Base-by-base conservation (phyloP, 176 grass and related monocot genomes). In the Typha latifolia region DNA sequence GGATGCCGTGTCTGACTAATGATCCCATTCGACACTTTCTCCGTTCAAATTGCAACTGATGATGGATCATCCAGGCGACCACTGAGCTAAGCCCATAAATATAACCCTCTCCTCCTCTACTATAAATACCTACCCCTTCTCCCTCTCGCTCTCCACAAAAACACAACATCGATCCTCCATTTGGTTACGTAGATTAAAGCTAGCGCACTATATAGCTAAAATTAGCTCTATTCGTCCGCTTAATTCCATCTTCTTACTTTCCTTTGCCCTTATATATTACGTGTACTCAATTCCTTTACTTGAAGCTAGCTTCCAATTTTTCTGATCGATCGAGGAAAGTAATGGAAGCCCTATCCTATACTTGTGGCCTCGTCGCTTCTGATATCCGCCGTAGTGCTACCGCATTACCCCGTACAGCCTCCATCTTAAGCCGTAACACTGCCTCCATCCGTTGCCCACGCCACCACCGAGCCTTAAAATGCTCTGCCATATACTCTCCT, bases 321-420 rank as follows among this genome's bases (percentile, higher is more conserved):
- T 6, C 7, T 37, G 23, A 26, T 26, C 24, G 32, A 43, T 7
- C 43, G 16, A 69, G 49, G 4, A 20, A 43, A 69, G 24, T 26
- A 26, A 26, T 69, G 66, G 34, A 51, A 69, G 66, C 66, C 49
- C 66, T 69, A 48, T 13, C 66, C 32, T 49, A 34, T 49, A 20
- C 47, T 48, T 22, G 6, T 69, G 15, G 34, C 66, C 32, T 50
- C 48, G 66, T 48, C 34, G 8, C 34, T 69, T 37, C 37, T 19
- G 26, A 47, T 84, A 61, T 71, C 78, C 48, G 73, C 72, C 65
- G 43, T 15, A 3, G 34, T 48, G 32, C 84, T 85, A 62, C 64
- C 73, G 4, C 70, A 77, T 21, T 74, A 77, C 12, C 73, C 43
- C 63, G 62, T 53, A 66, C 65, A 49, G 67, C 66, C 70, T 19